These are phyloP conservation scores for Pythium coloratum DNA, from an alignment of 352 stramenopile genomes.

Conservation along the genomic window DNA sequence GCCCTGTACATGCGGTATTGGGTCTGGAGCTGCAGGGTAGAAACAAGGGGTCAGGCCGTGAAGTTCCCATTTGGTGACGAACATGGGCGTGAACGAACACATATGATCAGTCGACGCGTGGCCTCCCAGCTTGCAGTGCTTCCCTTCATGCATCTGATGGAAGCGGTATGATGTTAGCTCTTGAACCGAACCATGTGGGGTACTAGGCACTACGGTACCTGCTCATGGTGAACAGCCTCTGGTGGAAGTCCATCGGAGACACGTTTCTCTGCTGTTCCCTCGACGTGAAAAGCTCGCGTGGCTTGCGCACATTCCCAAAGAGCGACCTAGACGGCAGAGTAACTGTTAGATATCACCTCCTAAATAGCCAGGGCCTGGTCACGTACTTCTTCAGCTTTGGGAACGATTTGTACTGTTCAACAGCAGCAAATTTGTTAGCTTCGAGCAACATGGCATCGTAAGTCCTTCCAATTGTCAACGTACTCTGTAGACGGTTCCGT, in stretches of 20 bases:
- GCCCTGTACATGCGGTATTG: conserved; percentile 71
- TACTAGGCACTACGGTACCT: conserved; percentile 21
- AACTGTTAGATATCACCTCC: background rate
- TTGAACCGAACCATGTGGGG: too few species aligned
- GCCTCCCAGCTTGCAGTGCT: conserved; percentile 65
- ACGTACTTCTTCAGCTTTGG: conserved; percentile 76
- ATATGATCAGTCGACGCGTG: conserved; percentile 63
- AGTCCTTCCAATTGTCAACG: background rate
- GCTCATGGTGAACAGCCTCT: conserved; percentile 62
- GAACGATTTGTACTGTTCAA: conserved; percentile 72
- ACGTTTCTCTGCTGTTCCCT: conserved; percentile 75
- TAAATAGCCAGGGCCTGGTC: too few species aligned
- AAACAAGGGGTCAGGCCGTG: background rate
- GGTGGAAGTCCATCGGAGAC: conserved; percentile 73
- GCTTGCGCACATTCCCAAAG: conserved; percentile 73
- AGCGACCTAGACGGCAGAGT: conserved; percentile 36
- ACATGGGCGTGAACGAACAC: conserved; percentile 31
- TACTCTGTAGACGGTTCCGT: conserved; percentile 76
- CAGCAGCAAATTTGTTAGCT: background rate
- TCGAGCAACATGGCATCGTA: too few species aligned
- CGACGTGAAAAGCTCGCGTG: conserved; percentile 69
- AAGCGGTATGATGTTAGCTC: too few species aligned
- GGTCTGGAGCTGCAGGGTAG: conserved; percentile 52
- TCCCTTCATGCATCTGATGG: conserved; percentile 45
- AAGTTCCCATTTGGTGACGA: background rate